Percentiles rank a stretch among this genome's conserved stretches.
phyloP scores from a whole-genome alignment of 495 filamentous ascomycete genomes.

The Aspergillus affinis region DNA sequence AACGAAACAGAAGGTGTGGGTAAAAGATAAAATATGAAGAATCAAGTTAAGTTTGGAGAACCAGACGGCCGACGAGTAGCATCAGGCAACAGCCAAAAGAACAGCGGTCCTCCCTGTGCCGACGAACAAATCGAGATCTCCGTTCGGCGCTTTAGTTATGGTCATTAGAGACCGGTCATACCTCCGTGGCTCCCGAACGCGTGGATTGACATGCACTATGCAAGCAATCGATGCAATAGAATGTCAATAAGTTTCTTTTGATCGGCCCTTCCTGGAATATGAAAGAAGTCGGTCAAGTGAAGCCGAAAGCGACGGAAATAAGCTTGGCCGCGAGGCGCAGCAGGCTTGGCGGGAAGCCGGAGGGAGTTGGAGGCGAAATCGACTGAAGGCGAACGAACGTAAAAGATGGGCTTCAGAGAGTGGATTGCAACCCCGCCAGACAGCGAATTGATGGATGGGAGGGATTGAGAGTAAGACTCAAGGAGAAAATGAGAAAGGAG shows the following conservation, averaged over 20 bases:
- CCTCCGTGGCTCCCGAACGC: neutral
- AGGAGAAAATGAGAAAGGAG: constrained; percentile 4
- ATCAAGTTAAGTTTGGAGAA: neutral
- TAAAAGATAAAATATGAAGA: constrained; percentile 1
- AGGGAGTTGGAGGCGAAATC: neutral
- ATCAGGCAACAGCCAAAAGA: constrained; percentile 6
- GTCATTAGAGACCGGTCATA: neutral
- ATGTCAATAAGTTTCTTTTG: neutral
- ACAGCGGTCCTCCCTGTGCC: neutral
- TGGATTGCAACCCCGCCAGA: neutral
- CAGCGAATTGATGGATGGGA: neutral
- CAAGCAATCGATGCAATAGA: constrained; percentile 1
- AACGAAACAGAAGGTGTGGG: constrained; percentile 4
- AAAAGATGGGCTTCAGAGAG: neutral
- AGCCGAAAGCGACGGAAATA: neutral
- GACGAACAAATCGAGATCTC: neutral
- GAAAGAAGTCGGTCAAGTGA: constrained; percentile 2
- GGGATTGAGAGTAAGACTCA: neutral
- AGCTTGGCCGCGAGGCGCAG: constrained; percentile 22
- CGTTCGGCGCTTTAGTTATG: neutral
- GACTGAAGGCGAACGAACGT: neutral
- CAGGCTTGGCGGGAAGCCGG: constrained; percentile 16
- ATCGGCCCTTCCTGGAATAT: neutral
- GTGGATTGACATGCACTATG: constrained; percentile 8
- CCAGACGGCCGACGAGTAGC: neutral